A percentile compares a stretch with the other conserved stretches of the same genome.
Evolutionary conservation across 805 yeast species (phyloP).

Genomic region (Saccharomyces eubayanus): DNA sequence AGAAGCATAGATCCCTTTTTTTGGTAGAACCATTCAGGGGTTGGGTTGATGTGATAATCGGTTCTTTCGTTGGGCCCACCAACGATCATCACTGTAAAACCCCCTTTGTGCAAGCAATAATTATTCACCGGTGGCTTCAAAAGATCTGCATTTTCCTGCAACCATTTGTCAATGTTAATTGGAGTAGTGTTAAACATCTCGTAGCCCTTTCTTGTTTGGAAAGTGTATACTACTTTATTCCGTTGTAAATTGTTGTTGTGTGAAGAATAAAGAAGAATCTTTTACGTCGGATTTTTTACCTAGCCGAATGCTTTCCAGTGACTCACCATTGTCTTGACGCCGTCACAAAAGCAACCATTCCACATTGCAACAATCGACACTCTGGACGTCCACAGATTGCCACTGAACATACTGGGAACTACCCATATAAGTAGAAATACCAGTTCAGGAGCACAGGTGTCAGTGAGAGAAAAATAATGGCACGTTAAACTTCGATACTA

Average conservation of each 20-base stretch:
- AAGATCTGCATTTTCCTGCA: constrained; percentile 62
- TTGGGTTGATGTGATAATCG: constrained; percentile 86
- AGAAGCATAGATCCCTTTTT: constrained; percentile 80
- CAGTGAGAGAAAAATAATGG: not conserved
- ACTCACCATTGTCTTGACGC: not conserved
- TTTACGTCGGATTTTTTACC: not conserved
- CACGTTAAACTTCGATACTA: not conserved
- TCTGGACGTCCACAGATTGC: not conserved
- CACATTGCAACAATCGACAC: not conserved
- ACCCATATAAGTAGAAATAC: not conserved
- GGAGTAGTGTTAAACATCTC: constrained; percentile 36
- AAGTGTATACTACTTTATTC: not conserved
- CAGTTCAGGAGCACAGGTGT: not conserved
- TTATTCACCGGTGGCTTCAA: constrained; percentile 90
- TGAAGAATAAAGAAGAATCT: constrained; percentile 1
- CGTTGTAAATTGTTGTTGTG: not conserved
- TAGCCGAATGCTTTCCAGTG: not conserved
- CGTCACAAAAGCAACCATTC: not conserved
- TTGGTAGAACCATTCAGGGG: constrained; percentile 90
- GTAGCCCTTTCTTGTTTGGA: not conserved
- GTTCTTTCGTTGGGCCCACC: constrained; percentile 95
- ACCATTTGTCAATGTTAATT: constrained; percentile 73
- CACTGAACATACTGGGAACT: not conserved
- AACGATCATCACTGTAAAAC: constrained; percentile 89
- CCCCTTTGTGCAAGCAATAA: constrained; percentile 82